Evolutionary conservation across 371 early-diverging fungal genomes (phyloP).

Genomic region (Batkoa obscura): DNA sequence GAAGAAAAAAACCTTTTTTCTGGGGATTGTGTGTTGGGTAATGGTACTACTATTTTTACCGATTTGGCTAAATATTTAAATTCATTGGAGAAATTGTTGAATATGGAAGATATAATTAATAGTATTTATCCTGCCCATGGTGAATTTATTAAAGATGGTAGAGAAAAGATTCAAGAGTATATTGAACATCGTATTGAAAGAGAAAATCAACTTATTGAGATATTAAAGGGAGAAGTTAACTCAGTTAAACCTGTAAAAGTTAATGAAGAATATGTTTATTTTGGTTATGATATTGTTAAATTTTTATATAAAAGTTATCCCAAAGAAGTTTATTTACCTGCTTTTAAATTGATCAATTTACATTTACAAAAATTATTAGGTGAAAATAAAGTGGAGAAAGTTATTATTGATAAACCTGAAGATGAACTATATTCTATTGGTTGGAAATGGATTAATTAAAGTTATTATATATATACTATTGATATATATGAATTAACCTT

Average conservation of each 20-base stretch:
- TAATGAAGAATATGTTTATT: background rate
- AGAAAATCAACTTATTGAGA: slow-evolving; percentile 44
- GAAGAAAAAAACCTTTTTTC: slow-evolving; percentile 56
- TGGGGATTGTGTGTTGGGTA: slow-evolving; percentile 71
- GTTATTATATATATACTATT: too few relatives aligned
- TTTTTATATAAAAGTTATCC: slow-evolving; percentile 42
- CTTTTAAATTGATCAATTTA: slow-evolving; percentile 35
- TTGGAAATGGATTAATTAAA: too few relatives aligned
- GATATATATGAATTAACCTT: too few relatives aligned
- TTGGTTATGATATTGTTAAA: slow-evolving; percentile 30
- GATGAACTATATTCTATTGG: too few relatives aligned
- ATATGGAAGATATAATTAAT: background rate
- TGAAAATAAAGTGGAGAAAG: slow-evolving; percentile 27
- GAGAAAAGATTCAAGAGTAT: slow-evolving; percentile 34
- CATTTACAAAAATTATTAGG: slow-evolving; percentile 46
- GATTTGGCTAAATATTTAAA: slow-evolving; percentile 42
- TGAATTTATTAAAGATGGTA: slow-evolving; percentile 43
- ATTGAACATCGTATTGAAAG: slow-evolving; percentile 54
- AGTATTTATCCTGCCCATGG: slow-evolving; percentile 47
- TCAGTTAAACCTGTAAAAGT: slow-evolving; percentile 15
- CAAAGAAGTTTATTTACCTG: slow-evolving; percentile 29
- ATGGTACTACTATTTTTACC: slow-evolving; percentile 64
- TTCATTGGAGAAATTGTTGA: slow-evolving; percentile 27
- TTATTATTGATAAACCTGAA: slow-evolving; percentile 12
- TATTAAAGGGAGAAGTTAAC: slow-evolving; percentile 15